Evolutionary conservation across 495 filamentous ascomycete genomes (phyloP), one percentile per base, ranked within the genome.

Genomic region (Coniosporium apollinis): DNA sequence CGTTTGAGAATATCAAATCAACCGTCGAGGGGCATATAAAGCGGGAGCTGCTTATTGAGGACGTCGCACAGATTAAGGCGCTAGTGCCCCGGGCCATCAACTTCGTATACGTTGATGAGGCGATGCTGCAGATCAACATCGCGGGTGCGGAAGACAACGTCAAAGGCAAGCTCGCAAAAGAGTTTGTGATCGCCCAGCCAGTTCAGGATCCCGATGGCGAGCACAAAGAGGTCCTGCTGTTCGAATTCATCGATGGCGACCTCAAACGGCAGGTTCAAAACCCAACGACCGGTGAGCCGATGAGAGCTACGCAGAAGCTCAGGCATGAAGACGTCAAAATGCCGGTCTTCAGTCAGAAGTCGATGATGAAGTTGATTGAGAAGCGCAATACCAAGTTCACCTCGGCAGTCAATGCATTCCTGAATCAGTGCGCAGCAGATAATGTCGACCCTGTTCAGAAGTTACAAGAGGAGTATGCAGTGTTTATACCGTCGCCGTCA

Each of bases 161-260:
- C 31, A 32, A 39, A 59, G 38, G 61, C 54, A 46, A 44, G 18
- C 42, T 37, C 30, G 36, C 37, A 10, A 37, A 35, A 10, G 47
- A 46, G 18, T 47, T 49, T 33, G 28, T 40, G 20, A 35, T 46
- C 14, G 14, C 33, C 4, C 40, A 44, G 26, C 51, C 50, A 20
- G 50, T 52, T 7, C 49, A 57, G 16, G 44, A 59, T 11, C 39
- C 53, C 24, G 48, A 56, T 20, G 37, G 41, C 5, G 59, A 57
- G 15, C 63, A 58, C 4, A 62, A 61, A 24, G 72, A 89, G 46
- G 75, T 87, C 14, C 53, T 97, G 31, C 62, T 89, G 17, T 91
- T 97, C 49, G 89, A 97, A 53, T 96, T 87, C 46, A 55, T 91
- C 15, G 89, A 94, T 50, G 89, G 74, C 2, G 87, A 94, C 48